phyloP scores from a whole-genome alignment of 192 early-diverging fungal genomes.

The Coemansia biformis region DNA sequence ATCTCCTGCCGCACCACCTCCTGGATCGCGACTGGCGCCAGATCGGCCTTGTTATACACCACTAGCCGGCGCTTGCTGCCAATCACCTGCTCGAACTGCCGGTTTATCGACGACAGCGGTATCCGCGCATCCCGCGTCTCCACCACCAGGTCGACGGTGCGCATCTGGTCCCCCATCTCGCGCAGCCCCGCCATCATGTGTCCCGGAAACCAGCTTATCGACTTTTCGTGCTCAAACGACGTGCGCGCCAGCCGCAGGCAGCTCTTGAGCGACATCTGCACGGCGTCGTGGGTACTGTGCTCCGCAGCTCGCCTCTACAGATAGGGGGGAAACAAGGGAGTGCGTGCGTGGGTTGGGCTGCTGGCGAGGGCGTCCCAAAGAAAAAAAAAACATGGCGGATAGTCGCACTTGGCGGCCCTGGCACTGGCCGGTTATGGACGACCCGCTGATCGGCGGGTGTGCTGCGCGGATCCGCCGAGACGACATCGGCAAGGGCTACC shows the following conservation, averaged over 20 bases:
- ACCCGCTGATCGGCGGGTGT: too few relatives aligned
- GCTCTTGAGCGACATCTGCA: slow-evolving; percentile 5
- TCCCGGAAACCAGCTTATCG: slow-evolving; percentile 84
- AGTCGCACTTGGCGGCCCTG: too few relatives aligned
- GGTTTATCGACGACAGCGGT: slow-evolving; percentile 86
- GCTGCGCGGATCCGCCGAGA: too few relatives aligned
- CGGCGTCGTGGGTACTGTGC: too few relatives aligned
- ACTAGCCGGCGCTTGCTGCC: slow-evolving; percentile 66
- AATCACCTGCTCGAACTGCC: slow-evolving; percentile 66
- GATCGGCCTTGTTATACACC: slow-evolving; percentile 90
- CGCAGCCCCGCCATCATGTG: slow-evolving; percentile 80
- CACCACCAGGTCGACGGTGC: slow-evolving; percentile 75
- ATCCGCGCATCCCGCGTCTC: slow-evolving; percentile 94
- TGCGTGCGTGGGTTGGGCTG: too few relatives aligned
- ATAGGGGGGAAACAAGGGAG: too few relatives aligned
- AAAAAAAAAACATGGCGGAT: too few relatives aligned
- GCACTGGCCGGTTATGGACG: too few relatives aligned
- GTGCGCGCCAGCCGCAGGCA: slow-evolving; percentile 9
- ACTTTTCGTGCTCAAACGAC: slow-evolving; percentile 54
- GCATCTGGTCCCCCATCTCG: slow-evolving; percentile 65
- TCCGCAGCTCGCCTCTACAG: too few relatives aligned
- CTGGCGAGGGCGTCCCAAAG: too few relatives aligned
- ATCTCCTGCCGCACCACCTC: slow-evolving; percentile 19
- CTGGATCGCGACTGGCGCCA: slow-evolving; percentile 63
- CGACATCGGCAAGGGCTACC: too few relatives aligned